Evolutionary conservation across 2,329 filamentous ascomycete genomes (phyloP), one percentile per base, ranked within the genome.

Genomic region (Penicillium sp.): DNA sequence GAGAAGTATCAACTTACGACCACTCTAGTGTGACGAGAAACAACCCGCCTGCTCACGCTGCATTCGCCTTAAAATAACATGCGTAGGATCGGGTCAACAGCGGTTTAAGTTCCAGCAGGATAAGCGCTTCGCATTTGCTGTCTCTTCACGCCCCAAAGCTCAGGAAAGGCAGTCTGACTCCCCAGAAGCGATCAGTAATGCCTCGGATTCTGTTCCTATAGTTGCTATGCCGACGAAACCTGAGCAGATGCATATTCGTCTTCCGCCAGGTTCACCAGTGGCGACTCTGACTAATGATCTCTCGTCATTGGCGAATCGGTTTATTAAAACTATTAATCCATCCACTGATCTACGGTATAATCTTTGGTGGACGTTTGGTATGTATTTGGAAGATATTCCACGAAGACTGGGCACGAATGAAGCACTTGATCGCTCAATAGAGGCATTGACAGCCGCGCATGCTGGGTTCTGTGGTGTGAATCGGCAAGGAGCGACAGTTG

Each of bases 91-190:
- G 3, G 81, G 81, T 3, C 70, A 79, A 63, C 72, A 76, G 54
- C 73, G 81, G 46, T 83, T 73, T 70, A 82, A 80, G 68, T 83
- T 83, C 68, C 78, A 80, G 58, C 71, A 80, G 26, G 64, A 71
- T 16, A 65, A 63, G 14, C 57, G 59, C 8, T 68, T 60, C 37
- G 47, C 52, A 14, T 27, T 44, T 29, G 31, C 14, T 13, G 14
- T 49, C 8, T 22, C 33, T 19, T 24, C 47, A 7, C n/a, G 14
- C 3, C 19, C 26, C 10, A 43, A 45, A 46, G 24, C 21, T 9
- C 8, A 6, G 5, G 14, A 11, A 11, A 5, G 10, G 19, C 10
- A 14, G 11, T 49, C 21, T 49, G 11, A 48, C 21, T 33, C 9
- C 33, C 31, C 48, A 39, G 48, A 39, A 9, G n/a, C 48, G 4